Percentiles rank a stretch among this genome's conserved stretches.
Conservation (phyloP, 495 filamentous ascomycete species). For the Aspergillus olivimuriae region DNA sequence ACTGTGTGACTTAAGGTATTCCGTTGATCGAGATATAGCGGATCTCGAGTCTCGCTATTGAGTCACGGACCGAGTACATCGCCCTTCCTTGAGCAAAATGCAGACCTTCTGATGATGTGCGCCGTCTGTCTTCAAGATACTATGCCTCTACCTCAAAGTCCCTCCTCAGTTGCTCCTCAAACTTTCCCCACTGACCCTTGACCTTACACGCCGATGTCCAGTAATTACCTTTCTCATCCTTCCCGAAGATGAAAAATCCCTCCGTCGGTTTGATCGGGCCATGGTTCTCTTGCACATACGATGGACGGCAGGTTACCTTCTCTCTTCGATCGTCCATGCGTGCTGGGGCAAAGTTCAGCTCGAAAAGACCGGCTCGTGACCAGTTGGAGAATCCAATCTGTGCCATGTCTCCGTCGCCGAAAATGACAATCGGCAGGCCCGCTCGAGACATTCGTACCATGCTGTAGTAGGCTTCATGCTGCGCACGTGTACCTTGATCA, state of each 20-base stretch:
- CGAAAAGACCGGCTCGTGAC: constrained; percentile 38
- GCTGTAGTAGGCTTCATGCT: constrained; percentile 30
- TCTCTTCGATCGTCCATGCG: constrained; percentile 2
- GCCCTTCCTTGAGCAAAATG: too few species aligned
- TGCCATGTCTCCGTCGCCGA: constrained; percentile 28
- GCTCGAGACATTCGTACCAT: constrained; percentile 15
- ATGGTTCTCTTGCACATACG: constrained; percentile 22
- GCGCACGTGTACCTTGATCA: constrained; percentile 36
- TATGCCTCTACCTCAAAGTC: constrained; percentile 7
- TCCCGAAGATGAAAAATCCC: constrained; percentile 35
- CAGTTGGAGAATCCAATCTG: constrained; percentile 40
- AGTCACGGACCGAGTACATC: too few species aligned
- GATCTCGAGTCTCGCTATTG: too few species aligned
- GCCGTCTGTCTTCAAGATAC: too few species aligned
- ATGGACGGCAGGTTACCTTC: constrained; percentile 18
- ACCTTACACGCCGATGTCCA: constrained; percentile 29
- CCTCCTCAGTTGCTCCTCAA: constrained; percentile 17
- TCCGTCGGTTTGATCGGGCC: constrained; percentile 19
- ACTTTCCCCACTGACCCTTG: constrained; percentile 19
- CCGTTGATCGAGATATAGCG: too few species aligned
- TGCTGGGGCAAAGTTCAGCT: constrained; percentile 41
- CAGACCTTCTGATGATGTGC: too few species aligned
- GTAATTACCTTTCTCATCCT: constrained; percentile 44
- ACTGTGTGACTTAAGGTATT: too few species aligned
- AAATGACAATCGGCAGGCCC: constrained; percentile 20